phyloP scores from a whole-genome alignment of 345 rosid genomes.

The Crucihimalaya himalaica region DNA sequence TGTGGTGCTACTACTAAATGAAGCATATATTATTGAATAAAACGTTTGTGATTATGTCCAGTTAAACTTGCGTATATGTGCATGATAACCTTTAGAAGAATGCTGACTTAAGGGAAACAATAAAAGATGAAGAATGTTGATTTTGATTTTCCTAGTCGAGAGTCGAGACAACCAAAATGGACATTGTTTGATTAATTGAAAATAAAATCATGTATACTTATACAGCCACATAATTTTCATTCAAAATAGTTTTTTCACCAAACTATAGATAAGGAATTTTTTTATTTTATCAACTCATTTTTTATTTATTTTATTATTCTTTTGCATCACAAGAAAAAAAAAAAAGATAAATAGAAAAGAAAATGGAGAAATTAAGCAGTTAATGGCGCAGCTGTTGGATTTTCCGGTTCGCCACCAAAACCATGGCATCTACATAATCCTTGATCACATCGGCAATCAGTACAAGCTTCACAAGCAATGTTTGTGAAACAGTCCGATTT shows the following conservation, averaged over 20 bases:
- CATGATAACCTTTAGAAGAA: no score
- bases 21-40: no score
- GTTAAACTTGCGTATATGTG: no score
- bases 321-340: not conserved
- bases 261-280: not conserved
- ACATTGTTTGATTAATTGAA: no score
- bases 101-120: no score
- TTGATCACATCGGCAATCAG: constrained; percentile 28
- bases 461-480: constrained; percentile 20
- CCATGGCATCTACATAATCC: constrained; percentile 22
- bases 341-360: not conserved
- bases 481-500: constrained; percentile 13
- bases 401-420: not conserved
- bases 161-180: no score
- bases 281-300: not conserved
- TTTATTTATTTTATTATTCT: not conserved
- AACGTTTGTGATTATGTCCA: no score
- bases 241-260: not conserved
- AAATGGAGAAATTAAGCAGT: not conserved
- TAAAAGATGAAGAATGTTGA: no score
- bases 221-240: not conserved
- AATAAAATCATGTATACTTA: no score
- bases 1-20: not conserved
- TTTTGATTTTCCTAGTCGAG: no score
- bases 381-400: not conserved